A percentile compares a stretch with the other conserved stretches of the same genome.
Evolutionary conservation across 2,329 filamentous ascomycete genomes (phyloP).

Genomic region (Penicillium frequentans): DNA sequence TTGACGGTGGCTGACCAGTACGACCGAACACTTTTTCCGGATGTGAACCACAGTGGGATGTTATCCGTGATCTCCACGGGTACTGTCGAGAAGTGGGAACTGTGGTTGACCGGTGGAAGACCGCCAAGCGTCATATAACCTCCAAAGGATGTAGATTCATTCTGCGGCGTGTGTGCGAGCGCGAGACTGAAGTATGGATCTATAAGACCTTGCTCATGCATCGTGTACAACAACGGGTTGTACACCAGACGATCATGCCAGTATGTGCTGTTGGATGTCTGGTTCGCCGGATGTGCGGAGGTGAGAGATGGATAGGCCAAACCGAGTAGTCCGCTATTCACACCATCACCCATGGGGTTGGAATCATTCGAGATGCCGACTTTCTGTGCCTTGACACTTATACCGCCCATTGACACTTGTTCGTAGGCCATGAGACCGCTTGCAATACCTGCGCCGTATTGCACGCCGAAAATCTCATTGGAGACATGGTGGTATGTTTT

Average conservation of each 20-base stretch:
- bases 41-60: conserved; percentile 24
- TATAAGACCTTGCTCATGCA: conserved; percentile 47
- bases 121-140: conserved; percentile 53
- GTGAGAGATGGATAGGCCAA: conserved; percentile 53
- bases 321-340: conserved; percentile 52
- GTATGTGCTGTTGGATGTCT: conserved; percentile 20
- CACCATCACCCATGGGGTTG: conserved; percentile 46
- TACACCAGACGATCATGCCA: conserved; percentile 38
- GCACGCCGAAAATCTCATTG: conserved; percentile 23
- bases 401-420: conserved; percentile 40
- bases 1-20: conserved; percentile 42
- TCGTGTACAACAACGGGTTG: conserved; percentile 52
- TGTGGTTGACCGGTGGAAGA: conserved; percentile 46
- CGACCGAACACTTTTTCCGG: conserved; percentile 27
- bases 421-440: conserved; percentile 24
- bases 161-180: conserved; percentile 37
- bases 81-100: conserved; percentile 32
- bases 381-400: conserved; percentile 45
- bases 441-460: conserved; percentile 26
- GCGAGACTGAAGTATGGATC: conserved; percentile 52
- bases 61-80: conserved; percentile 36
- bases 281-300: conserved; percentile 32
- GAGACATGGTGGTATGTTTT: conserved; percentile 16
- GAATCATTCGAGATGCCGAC: conserved; percentile 49
- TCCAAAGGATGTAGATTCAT: conserved; percentile 24